Evolutionary conservation across 2,329 filamentous ascomycete species (phyloP), one percentile per base, ranked within the genome.

Genomic region (Lomentospora prolificans): DNA sequence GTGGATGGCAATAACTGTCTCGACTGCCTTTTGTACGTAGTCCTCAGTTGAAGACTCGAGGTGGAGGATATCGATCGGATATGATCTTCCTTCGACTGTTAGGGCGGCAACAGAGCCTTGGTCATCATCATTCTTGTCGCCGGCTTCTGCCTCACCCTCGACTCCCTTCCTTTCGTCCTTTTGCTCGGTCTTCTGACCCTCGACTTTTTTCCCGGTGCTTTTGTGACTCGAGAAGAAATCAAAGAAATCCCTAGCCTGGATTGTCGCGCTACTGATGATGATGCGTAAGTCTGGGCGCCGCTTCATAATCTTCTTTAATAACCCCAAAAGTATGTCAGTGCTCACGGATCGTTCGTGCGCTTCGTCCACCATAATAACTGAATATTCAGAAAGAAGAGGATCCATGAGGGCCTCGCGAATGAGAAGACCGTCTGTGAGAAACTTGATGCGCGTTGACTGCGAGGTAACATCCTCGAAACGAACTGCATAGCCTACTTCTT

Each of bases 301-400:
- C 67, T 82, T 89, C 55, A 83, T 74, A 53, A 99, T 92, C 69
- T 97, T 97, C 68, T 95, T 96, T 39, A 99, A 70, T 12, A 97
- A 74, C 0, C 94, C 92, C 3, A 99, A 79, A 6, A 97, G 76
- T 10, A 99, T 82, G 65, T 99, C 94, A 0, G 91, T 95, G 67
- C 89, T 95, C 58, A 97, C 80, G 51, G 90, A 96, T 55, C 94
- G 80, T 70, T 97, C 92, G 66, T 99, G 94, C 5, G 92, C 94
- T 71, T 97, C 92, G 66, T 99, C 94, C 6, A 99, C 87, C 90
- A 99, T 96, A 63, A 99, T 89, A 48, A 96, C 87, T 0, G 90
- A 95, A 67, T 99, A 99, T 9, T 90, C 81, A 19, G 89, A 94
- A 33, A 99, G 72, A 3, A 97, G 72, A 10, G 94, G 94, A 69